Base-by-base conservation (phyloP, 2,329 filamentous ascomycete genomes). In the Alternaria viburni region DNA sequence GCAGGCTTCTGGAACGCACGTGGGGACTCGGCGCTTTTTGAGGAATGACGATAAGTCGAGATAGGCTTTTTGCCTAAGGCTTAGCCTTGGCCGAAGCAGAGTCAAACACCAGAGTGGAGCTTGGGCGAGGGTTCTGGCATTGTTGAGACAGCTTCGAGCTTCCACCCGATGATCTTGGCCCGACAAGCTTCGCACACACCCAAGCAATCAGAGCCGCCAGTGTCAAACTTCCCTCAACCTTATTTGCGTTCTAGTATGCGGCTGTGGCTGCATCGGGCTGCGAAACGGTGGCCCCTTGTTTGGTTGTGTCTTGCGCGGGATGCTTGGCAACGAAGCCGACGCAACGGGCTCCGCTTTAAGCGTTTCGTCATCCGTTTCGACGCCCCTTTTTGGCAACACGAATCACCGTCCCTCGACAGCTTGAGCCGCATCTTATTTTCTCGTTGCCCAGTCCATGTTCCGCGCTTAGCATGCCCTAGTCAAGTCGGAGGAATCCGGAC, bases 331-430 rank as follows among this genome's bases (percentile, higher is more conserved):
- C 57, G 56, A 65, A 54, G 61, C 65, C 71, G 71, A 76, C 65
- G 72, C 74, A 71, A 60, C 46, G 63, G 65, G 70, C 63, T 72
- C 72, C 74, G 70, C 74, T 69, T 73, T 71, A 61, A 64, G 60
- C 62, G 76, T 78, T 78, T 77, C 74, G 72, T 73, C 71, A 65
- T 59, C 66, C 60, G 76, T 78, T 78, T 77, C 74, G 74, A 69
- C 30, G 43, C 61, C 64, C 70, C 66, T 58, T 67, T 55, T 66
- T 64, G 64, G 64, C 57, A 62, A 55, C 69, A 62, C 67, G 67
- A 68, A 68, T 65, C 67, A 69, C 55, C 57, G 60, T 61, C 25
- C 25, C 45, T 45, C 62, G 44, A 59, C 59, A 62, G 59, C 66
- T 74, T 71, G 61, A 75, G 73, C 74, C 72, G 69, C 74, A 74